These are phyloP conservation scores for Solanum gracilifrons DNA, from an alignment of 257 asterid species.

Conservation along the genomic window DNA sequence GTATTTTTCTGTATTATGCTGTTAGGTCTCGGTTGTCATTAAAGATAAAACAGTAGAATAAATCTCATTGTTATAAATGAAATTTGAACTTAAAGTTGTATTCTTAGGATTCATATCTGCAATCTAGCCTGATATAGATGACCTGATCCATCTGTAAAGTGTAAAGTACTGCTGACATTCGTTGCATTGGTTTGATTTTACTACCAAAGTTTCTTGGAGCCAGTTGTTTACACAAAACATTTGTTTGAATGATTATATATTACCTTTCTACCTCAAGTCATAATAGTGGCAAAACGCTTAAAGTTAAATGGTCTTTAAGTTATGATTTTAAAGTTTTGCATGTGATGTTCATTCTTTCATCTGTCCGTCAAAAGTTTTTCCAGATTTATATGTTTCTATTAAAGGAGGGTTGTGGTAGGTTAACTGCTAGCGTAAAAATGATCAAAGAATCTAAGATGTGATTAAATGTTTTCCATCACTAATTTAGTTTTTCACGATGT, in stretches of 20 bases:
- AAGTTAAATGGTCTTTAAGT: neutral
- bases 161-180: neutral
- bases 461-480: neutral
- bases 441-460: neutral
- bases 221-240: neutral
- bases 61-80: neutral
- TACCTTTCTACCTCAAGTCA: neutral
- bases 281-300: neutral
- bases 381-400: neutral
- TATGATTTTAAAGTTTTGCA: neutral
- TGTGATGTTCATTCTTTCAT: neutral
- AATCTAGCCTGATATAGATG: neutral
- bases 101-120: neutral
- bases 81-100: neutral
- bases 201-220: neutral
- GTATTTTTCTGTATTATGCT: neutral
- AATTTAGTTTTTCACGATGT: neutral
- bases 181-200: neutral
- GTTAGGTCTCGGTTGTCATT: neutral
- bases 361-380: neutral
- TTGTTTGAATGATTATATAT: neutral
- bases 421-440: neutral
- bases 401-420: neutral
- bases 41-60: neutral
- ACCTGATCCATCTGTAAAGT: neutral